These are phyloP conservation scores for Candida gorgasii DNA, from an alignment of 805 yeast genomes.

Conservation along the genomic window DNA sequence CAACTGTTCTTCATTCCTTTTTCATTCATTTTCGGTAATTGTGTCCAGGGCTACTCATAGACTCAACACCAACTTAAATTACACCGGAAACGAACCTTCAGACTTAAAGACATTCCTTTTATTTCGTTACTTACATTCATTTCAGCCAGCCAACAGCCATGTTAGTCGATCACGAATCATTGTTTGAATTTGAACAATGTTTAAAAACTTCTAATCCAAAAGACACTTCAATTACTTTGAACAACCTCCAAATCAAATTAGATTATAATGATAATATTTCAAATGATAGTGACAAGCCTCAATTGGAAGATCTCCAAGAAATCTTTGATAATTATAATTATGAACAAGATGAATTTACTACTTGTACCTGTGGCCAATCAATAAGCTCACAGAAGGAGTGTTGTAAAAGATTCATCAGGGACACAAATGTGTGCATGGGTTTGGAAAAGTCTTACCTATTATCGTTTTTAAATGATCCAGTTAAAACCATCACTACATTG, in stretches of 20 bases:
- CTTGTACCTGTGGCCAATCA: conserved; percentile 33
- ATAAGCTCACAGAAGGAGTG: conserved; percentile 21
- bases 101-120: too few species aligned
- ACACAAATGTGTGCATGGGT: conserved; percentile 18
- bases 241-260: conserved; percentile 28
- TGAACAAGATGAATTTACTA: conserved; percentile 31
- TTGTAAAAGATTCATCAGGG: conserved; percentile 25
- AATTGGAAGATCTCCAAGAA: conserved; percentile 12
- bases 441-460: conserved; percentile 46
- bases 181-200: conserved; percentile 36
- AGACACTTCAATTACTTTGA: conserved; percentile 21
- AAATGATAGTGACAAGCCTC: not conserved
- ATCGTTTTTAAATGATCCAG: conserved; percentile 44
- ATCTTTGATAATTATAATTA: conserved; percentile 24
- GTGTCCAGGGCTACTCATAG: too few species aligned
- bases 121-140: not conserved
- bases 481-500: conserved; percentile 44
- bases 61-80: too few species aligned
- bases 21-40: not conserved
- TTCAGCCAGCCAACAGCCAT: not conserved
- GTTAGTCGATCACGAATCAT: conserved; percentile 6
- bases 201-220: conserved; percentile 20
- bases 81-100: too few species aligned
- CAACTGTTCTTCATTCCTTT: not conserved
- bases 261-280: conserved; percentile 18